Evolutionary conservation across 2,329 filamentous ascomycete species (phyloP).

Genomic region (Thielaviopsis cerberus): DNA sequence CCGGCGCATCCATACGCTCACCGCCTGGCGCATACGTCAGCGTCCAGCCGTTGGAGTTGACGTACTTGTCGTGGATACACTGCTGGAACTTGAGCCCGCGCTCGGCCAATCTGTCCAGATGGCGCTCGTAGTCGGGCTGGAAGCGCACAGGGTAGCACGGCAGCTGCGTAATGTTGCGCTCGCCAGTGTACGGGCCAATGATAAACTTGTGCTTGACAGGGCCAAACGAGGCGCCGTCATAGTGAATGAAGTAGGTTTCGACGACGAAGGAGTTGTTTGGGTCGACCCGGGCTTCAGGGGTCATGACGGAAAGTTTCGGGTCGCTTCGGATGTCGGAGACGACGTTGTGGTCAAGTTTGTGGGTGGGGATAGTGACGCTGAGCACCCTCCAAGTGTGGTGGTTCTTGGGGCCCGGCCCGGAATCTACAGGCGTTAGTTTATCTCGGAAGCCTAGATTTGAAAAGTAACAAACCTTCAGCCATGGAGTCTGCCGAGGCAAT

Average conservation of each 20-base stretch:
- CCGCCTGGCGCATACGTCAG: conserved; percentile 21
- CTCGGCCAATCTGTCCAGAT: conserved; percentile 18
- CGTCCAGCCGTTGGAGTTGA: conserved; percentile 25
- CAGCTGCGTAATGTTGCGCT: conserved; percentile 21
- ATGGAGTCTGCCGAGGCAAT: conserved; percentile 17
- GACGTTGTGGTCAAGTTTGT: conserved; percentile 13
- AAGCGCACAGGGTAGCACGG: conserved; percentile 24
- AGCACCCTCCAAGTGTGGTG: conserved; percentile 24
- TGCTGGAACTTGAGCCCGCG: conserved; percentile 20
- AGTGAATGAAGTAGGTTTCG: conserved; percentile 25
- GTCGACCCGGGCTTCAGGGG: neutral
- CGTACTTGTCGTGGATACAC: conserved; percentile 21
- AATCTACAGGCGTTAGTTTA: neutral
- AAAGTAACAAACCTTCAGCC: neutral
- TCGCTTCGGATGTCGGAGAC: neutral
- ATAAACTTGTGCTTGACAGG: conserved; percentile 22
- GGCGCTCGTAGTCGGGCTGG: conserved; percentile 18
- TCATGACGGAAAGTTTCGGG: conserved; percentile 5
- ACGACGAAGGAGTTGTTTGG: conserved; percentile 20
- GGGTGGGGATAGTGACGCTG: conserved; percentile 18
- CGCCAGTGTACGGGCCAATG: conserved; percentile 21
- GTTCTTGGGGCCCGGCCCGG: conserved; percentile 15
- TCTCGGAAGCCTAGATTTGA: no score
- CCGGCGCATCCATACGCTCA: conserved; percentile 16
- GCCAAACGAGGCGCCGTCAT: conserved; percentile 22